Conservation (phyloP, 495 filamentous ascomycete genomes). For the Neurospora tetraspora region DNA sequence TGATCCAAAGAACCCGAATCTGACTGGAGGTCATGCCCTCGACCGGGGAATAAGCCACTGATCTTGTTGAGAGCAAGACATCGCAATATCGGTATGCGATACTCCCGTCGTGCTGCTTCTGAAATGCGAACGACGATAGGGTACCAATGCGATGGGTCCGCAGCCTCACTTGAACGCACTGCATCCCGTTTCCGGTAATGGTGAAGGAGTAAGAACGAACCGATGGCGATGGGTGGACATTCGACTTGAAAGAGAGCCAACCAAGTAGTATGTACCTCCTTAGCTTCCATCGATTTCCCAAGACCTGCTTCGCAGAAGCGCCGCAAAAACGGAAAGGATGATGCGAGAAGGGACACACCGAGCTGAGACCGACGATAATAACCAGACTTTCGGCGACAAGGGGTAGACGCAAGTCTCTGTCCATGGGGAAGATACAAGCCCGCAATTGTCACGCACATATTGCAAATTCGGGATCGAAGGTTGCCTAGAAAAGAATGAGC, state of each 20-base stretch:
- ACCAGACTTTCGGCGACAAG: not conserved
- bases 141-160: not conserved
- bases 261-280: not conserved
- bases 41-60: not conserved
- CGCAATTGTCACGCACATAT: not conserved
- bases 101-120: not conserved
- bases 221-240: not conserved
- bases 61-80: not conserved
- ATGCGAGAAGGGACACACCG: not conserved
- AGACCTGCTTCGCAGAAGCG: not conserved
- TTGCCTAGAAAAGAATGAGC: not conserved
- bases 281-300: not conserved
- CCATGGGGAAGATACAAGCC: not conserved
- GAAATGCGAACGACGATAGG: not conserved
- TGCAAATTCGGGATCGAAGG: not conserved
- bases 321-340: not conserved
- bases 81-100: not conserved
- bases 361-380: not conserved
- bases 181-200: not conserved
- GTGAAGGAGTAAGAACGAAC: not conserved
- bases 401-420: not conserved
- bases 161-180: not conserved
- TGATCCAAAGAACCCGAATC: not conserved
- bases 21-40: not conserved
- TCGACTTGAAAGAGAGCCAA: not conserved